Conservation (phyloP, 805 yeast species). For the Phaffomyces thermotolerans region DNA sequence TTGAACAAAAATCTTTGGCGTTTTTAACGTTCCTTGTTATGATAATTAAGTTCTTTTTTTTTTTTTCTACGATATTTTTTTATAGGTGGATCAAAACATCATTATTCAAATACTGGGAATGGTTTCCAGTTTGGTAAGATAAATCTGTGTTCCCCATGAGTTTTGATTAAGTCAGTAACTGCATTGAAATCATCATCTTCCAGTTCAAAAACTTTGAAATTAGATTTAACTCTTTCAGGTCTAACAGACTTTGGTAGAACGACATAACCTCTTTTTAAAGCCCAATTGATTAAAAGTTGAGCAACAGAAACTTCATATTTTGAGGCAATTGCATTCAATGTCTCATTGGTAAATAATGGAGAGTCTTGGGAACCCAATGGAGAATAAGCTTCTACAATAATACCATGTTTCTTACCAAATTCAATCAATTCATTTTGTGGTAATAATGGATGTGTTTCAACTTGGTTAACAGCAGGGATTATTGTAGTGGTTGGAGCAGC, state of each 20-base stretch:
- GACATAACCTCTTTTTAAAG: constrained; percentile 48
- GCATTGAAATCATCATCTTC: constrained; percentile 21
- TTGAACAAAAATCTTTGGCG: too few relatives aligned
- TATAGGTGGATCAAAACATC: too few relatives aligned
- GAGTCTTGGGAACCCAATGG: constrained; percentile 15
- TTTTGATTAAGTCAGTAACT: constrained; percentile 18
- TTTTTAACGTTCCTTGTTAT: too few relatives aligned
- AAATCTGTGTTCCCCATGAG: constrained; percentile 26
- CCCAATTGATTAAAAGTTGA: constrained; percentile 52
- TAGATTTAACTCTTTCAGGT: constrained; percentile 32
- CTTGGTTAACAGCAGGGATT: constrained; percentile 19
- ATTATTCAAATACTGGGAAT: constrained; percentile 32
- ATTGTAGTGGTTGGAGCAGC: constrained; percentile 8
- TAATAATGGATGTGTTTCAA: constrained; percentile 18
- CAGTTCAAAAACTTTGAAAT: constrained; percentile 15
- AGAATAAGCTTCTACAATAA: constrained; percentile 15
- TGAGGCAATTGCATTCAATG: constrained; percentile 37
- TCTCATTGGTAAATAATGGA: constrained; percentile 26
- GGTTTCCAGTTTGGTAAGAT: constrained; percentile 12
- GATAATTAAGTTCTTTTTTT: too few relatives aligned
- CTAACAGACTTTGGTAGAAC: constrained; percentile 45
- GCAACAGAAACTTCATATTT: constrained; percentile 38
- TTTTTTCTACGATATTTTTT: too few relatives aligned
- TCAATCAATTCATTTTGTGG: constrained; percentile 17
- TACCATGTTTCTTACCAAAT: constrained; percentile 10